Evolutionary conservation across 1,284 basidiomycete species (phyloP).

Genomic region (Tilletia walkeri): DNA sequence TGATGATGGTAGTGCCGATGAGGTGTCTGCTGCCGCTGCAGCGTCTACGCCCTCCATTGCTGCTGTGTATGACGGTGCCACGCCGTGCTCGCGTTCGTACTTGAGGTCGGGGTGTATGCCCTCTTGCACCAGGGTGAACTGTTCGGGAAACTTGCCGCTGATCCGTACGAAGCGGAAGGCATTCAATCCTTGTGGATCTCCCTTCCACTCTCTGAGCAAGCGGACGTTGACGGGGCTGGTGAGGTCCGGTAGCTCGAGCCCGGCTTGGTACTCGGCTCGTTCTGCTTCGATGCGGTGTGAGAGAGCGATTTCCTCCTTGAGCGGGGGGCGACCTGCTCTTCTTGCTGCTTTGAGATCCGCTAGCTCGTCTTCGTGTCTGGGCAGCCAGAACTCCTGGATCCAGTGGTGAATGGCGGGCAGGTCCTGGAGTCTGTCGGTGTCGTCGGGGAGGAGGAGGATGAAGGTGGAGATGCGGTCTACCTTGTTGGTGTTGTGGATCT

Average conservation of each 20-base stretch:
- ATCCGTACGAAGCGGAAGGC: conserved; percentile 51
- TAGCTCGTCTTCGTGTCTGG: conserved; percentile 45
- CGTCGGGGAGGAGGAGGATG: conserved; percentile 47
- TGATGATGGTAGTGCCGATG: no score
- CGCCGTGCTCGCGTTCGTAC: conserved; percentile 11
- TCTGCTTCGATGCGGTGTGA: conserved; percentile 38
- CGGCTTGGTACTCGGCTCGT: conserved; percentile 42
- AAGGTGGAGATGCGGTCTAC: conserved; percentile 50
- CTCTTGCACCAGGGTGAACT: conserved; percentile 1
- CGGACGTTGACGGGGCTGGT: conserved; percentile 42
- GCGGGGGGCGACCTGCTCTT: conserved; percentile 43
- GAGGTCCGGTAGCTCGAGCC: conserved; percentile 51
- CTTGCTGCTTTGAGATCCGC: conserved; percentile 32
- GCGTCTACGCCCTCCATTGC: neutral
- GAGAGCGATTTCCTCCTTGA: conserved; percentile 43
- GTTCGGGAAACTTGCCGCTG: conserved; percentile 27
- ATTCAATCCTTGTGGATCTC: conserved; percentile 47
- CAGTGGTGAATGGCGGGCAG: conserved; percentile 45
- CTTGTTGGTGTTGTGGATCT: conserved; percentile 17
- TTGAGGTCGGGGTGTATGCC: conserved; percentile 9
- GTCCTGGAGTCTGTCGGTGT: conserved; percentile 40
- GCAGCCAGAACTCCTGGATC: conserved; percentile 38
- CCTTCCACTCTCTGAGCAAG: conserved; percentile 49
- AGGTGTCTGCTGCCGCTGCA: no score
- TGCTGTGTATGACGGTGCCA: neutral